Conservation (phyloP, 1,139 yeast species). For the Diutina pseudorugosa region DNA sequence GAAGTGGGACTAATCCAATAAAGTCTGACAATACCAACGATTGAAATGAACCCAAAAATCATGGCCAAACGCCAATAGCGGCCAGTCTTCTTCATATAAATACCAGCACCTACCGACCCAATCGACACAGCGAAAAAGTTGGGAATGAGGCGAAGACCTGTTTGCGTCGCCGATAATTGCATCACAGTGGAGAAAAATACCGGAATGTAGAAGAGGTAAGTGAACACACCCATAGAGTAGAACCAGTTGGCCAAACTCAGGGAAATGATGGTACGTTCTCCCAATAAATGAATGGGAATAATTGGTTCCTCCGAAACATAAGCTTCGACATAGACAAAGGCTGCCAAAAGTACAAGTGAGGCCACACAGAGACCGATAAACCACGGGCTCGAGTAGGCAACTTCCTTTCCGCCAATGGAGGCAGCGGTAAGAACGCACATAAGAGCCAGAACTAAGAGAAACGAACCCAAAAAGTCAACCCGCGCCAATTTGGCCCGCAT, state of each 20-base stretch:
- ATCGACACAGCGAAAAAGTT: conserved; percentile 57
- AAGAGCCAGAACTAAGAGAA: conserved; percentile 44
- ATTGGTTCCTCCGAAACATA: conserved; percentile 54
- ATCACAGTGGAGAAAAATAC: conserved; percentile 48
- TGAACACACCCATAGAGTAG: conserved; percentile 41
- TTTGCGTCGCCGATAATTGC: conserved; percentile 41
- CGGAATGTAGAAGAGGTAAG: conserved; percentile 52
- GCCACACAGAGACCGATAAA: conserved; percentile 12
- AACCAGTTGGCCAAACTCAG: conserved; percentile 63
- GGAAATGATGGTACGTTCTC: conserved; percentile 46
- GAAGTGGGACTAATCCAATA: conserved; percentile 26
- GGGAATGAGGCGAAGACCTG: conserved; percentile 52
- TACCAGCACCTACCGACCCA: conserved; percentile 62
- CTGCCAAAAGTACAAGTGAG: conserved; percentile 14
- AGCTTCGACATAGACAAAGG: conserved; percentile 41
- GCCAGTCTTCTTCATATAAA: conserved; percentile 60
- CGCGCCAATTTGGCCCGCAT: conserved; percentile 36
- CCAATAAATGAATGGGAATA: conserved; percentile 44
- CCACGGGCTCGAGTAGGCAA: conserved; percentile 23
- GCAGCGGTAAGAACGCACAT: conserved; percentile 49
- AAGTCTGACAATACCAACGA: conserved; percentile 34
- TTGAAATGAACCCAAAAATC: conserved; percentile 28
- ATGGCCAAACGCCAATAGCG: conserved; percentile 43
- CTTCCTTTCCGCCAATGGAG: conserved; percentile 52
- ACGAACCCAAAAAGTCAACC: conserved; percentile 66